A percentile compares a stretch with the other conserved stretches of the same genome.
These are phyloP conservation scores for Nakazawaea ernobii DNA, from an alignment of 805 yeast species.

Conservation along the genomic window DNA sequence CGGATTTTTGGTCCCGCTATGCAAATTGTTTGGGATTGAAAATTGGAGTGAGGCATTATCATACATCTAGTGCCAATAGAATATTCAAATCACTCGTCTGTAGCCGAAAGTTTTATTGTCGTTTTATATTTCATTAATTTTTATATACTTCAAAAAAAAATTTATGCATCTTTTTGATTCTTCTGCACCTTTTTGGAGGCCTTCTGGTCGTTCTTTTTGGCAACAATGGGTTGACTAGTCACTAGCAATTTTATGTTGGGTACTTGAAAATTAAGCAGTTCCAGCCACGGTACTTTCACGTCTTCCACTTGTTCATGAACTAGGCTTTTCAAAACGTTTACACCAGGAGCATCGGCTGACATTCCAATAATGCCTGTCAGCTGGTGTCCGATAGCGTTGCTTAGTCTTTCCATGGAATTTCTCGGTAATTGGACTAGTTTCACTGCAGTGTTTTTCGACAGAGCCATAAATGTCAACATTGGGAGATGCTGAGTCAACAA, in stretches of 20 bases:
- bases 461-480: conserved; percentile 42
- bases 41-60: neutral
- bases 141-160: neutral
- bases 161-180: conserved; percentile 9
- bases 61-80: neutral
- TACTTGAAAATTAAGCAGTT: conserved; percentile 25
- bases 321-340: conserved; percentile 17
- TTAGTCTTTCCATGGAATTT: conserved; percentile 27
- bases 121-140: neutral
- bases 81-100: neutral
- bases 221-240: conserved; percentile 40
- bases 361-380: conserved; percentile 31
- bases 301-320: conserved; percentile 23
- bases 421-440: conserved; percentile 59
- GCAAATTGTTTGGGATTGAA: neutral
- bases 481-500: conserved; percentile 57
- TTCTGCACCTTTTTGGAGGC: conserved; percentile 11
- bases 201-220: conserved; percentile 21
- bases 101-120: neutral
- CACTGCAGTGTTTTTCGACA: conserved; percentile 28
- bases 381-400: conserved; percentile 24
- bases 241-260: conserved; percentile 37
- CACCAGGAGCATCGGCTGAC: conserved; percentile 22
- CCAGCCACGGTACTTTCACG: conserved; percentile 42
- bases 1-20: conserved; percentile 5